phyloP scores from a whole-genome alignment of 148 eudicot genomes.

The Cornus controversa region DNA sequence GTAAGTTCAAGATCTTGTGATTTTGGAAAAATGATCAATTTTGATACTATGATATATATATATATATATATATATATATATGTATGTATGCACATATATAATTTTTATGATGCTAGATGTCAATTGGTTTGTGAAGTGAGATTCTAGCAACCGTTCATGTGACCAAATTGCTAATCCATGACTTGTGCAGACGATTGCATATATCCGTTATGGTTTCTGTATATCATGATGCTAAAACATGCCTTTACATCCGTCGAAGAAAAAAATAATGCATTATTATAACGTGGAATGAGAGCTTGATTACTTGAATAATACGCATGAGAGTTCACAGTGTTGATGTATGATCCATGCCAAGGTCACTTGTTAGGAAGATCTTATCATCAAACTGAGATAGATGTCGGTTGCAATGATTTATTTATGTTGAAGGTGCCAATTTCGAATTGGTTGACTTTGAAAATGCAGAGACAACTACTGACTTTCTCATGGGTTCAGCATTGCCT shows the following conservation, averaged over 20 bases:
- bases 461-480: constrained; percentile 85
- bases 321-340: constrained; percentile 41
- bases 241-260: constrained; percentile 12
- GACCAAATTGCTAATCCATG: background rate
- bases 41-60: background rate
- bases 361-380: constrained; percentile 57
- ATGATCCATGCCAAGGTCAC: constrained; percentile 46
- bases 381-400: constrained; percentile 48
- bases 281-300: constrained; percentile 24
- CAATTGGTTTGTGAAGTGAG: background rate
- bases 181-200: constrained; percentile 10
- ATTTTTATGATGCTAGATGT: background rate
- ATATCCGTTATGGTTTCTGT: constrained; percentile 17
- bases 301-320: constrained; percentile 31
- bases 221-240: constrained; percentile 16
- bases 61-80: no score
- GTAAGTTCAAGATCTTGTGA: background rate
- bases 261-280: constrained; percentile 12
- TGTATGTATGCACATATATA: no score
- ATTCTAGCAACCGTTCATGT: background rate
- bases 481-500: constrained; percentile 84
- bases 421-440: constrained; percentile 87
- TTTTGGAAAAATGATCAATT: background rate
- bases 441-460: constrained; percentile 99
- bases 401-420: constrained; percentile 74